Evolutionary conservation across 2,329 filamentous ascomycete genomes (phyloP).

Genomic region (Neurospora sp.): DNA sequence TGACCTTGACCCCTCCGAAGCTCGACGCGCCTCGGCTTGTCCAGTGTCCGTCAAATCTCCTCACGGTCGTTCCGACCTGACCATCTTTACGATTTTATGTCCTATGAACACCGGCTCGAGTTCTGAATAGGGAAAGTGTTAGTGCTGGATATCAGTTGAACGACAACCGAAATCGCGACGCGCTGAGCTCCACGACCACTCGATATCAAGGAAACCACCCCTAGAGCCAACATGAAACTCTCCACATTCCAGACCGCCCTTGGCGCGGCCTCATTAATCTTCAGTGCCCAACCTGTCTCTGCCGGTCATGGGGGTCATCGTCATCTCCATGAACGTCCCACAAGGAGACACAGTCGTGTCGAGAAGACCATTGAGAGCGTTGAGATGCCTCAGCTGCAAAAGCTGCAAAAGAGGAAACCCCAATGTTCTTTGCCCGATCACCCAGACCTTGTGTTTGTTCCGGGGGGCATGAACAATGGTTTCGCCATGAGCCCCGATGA

Average conservation of each 20-base stretch:
- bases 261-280: slow-evolving; percentile 37
- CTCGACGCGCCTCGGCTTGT: not conserved
- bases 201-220: not conserved
- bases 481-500: slow-evolving; percentile 75
- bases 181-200: slow-evolving; percentile 1
- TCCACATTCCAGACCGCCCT: slow-evolving; percentile 38
- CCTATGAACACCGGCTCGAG: not conserved
- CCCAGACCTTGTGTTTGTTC: slow-evolving; percentile 57
- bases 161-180: not conserved
- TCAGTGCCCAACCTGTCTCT: slow-evolving; percentile 31
- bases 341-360: slow-evolving; percentile 15
- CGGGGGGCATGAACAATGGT: slow-evolving; percentile 58
- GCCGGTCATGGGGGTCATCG: slow-evolving; percentile 28
- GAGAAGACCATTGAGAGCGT: slow-evolving; percentile 11
- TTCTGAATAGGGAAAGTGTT: not conserved
- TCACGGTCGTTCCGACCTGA: not conserved
- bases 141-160: not conserved
- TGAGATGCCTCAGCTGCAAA: slow-evolving; percentile 29
- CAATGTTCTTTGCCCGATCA: slow-evolving; percentile 56
- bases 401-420: slow-evolving; percentile 41
- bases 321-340: slow-evolving; percentile 25
- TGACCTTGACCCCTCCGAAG: not conserved
- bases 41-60: not conserved
- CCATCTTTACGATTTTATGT: not conserved
- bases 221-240: slow-evolving; percentile 38